phyloP scores from a whole-genome alignment of 768 basidiomycete species.

The Tylopilus sp. region DNA sequence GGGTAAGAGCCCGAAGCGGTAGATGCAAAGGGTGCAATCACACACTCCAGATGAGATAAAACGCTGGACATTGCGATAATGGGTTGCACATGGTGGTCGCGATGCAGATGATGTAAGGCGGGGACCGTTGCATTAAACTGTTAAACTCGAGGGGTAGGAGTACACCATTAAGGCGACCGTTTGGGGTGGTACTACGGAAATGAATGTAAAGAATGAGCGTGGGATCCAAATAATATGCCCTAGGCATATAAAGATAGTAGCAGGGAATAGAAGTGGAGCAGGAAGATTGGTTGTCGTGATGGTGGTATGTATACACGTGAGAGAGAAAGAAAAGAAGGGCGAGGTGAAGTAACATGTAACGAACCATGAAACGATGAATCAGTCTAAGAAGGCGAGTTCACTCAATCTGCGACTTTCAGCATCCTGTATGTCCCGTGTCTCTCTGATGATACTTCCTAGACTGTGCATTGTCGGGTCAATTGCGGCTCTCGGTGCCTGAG shows the following conservation, averaged over 20 bases:
- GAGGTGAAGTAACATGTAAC: neutral
- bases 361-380: conserved; percentile 14
- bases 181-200: conserved; percentile 4
- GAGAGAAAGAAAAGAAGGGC: neutral
- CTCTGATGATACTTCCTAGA: conserved; percentile 50
- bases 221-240: conserved; percentile 2
- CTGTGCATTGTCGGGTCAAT: conserved; percentile 60
- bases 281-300: neutral
- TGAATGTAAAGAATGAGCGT: conserved; percentile 12
- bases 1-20: neutral
- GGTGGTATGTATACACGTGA: conserved; percentile 4
- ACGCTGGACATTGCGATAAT: no score
- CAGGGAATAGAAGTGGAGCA: neutral
- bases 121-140: neutral
- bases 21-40: neutral
- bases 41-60: neutral
- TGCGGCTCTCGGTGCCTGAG: conserved; percentile 36
- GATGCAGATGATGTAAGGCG: neutral
- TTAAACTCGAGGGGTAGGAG: neutral
- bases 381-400: conserved; percentile 64
- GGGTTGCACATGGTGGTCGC: neutral
- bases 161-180: conserved; percentile 3
- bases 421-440: conserved; percentile 56
- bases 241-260: conserved; percentile 4
- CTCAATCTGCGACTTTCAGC: conserved; percentile 67